Evolutionary conservation across 495 filamentous ascomycete genomes (phyloP), one percentile per base, ranked within the genome.

Genomic region (Aspergillus cavernicola): DNA sequence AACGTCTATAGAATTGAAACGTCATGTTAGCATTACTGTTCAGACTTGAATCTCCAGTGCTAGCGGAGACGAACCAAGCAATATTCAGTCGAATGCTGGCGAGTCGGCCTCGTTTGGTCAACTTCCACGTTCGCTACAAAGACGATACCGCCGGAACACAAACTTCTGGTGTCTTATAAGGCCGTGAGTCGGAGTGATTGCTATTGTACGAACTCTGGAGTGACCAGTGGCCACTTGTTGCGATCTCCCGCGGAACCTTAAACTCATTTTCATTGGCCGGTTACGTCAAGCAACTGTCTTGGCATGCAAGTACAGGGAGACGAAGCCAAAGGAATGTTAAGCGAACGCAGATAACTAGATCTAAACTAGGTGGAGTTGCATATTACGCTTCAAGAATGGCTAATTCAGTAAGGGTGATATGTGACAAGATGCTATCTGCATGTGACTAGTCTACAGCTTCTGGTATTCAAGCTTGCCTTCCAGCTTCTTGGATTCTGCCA

Each of bases 401-500:
- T 59, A 45, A 55, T 45, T 52, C 50, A 45, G 37, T 49, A 12
- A 48, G 4, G 31, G 10, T 40, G 52, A 42, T 53, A 22, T 39
- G 47, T 36, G 35, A 48, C 15, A n/a, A 41, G 6, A 46, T 24
- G 31, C 31, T 37, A 37, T 36, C 18, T 24, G 19, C 44, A 18
- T n/a, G 38, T 44, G n/a, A 62, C 62, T 62, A 58, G 57, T 65
- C 74, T 85, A 98, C 72, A 98, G 75, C 77, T 97, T 97, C 80
- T 95, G 85, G 75, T 98, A 98, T 68, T 98, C 93, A 43, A 96
- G 78, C 75, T 95, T 95, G 72, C 93, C 95, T 70, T 97, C 95
- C 55, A 97, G 69, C 72, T 99, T 99, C 88, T 99, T 99, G 29
- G 89, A 80, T 71, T 99, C 95, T 13, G 87, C 90, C 59, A 99